A percentile compares a stretch with the other conserved stretches of the same genome.
Conservation (phyloP, 1,139 yeast species). For the Yamadazyma oceani region DNA sequence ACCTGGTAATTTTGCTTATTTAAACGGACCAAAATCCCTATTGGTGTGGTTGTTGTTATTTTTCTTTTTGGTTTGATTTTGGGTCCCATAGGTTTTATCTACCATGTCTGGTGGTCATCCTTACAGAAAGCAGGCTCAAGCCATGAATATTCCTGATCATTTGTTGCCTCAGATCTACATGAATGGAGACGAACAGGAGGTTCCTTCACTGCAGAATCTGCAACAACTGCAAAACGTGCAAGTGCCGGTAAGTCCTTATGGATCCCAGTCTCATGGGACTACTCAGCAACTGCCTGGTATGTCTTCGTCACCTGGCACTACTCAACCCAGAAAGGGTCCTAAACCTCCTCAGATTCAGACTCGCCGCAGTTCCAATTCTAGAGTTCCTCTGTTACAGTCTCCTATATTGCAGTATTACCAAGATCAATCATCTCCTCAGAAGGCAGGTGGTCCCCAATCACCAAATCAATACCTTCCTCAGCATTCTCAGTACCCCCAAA, state of each 20-base stretch:
- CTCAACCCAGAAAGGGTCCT: slow-evolving; percentile 5
- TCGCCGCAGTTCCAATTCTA: slow-evolving; percentile 2
- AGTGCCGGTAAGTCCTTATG: too few relatives aligned
- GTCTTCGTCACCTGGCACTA: neutral
- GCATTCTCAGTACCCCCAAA: too few relatives aligned
- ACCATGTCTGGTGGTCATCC: slow-evolving; percentile 13
- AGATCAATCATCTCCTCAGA: slow-evolving; percentile 4
- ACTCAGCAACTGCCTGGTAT: too few relatives aligned
- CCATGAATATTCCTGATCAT: slow-evolving; percentile 32
- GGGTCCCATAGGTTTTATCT: too few relatives aligned
- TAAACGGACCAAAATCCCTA: too few relatives aligned
- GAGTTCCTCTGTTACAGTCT: slow-evolving; percentile 6
- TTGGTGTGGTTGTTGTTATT: too few relatives aligned
- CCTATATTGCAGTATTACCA: slow-evolving; percentile 10
- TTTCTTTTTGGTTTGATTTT: too few relatives aligned
- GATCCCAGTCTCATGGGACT: too few relatives aligned
- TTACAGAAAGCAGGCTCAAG: slow-evolving; percentile 11
- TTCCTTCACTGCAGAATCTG: neutral
- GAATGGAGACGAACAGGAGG: slow-evolving; percentile 2
- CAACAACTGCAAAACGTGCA: too few relatives aligned
- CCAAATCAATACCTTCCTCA: neutral
- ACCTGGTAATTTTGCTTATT: too few relatives aligned
- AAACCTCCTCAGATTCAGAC: slow-evolving; percentile 3
- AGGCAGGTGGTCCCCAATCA: slow-evolving; percentile 1
- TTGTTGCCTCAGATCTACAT: slow-evolving; percentile 35